Conservation (phyloP, 2,329 filamentous ascomycete species). For the Nemania sp. region DNA sequence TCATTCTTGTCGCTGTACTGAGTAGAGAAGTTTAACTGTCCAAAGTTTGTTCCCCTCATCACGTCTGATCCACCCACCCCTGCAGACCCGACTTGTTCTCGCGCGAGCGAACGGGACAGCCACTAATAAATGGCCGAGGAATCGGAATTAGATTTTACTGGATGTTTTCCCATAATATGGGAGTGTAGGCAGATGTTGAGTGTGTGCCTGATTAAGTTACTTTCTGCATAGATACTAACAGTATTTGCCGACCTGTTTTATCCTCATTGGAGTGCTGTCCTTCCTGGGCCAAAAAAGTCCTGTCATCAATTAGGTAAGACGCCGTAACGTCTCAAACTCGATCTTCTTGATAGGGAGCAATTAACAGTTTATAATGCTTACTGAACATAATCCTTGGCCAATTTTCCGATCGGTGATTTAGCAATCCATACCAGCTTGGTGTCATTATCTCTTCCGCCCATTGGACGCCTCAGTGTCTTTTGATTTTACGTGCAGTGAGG, state of each 20-base stretch:
- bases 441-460: constrained; percentile 5
- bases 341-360: not conserved
- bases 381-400: too few relatives aligned
- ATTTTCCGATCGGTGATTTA: constrained; percentile 5
- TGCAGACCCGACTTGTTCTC: constrained; percentile 23
- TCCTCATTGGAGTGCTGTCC: constrained; percentile 7
- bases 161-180: constrained; percentile 13
- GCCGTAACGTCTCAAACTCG: not conserved
- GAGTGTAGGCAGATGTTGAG: too few relatives aligned
- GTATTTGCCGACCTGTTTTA: constrained; percentile 12
- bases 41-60: constrained; percentile 29
- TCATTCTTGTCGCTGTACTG: too few relatives aligned
- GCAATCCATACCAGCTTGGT: constrained; percentile 8
- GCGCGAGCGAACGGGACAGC: constrained; percentile 23
- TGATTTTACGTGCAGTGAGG: too few relatives aligned
- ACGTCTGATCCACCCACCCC: constrained; percentile 26
- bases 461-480: not conserved
- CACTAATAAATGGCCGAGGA: constrained; percentile 23
- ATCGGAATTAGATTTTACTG: constrained; percentile 27
- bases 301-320: constrained; percentile 12
- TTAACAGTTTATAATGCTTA: not conserved
- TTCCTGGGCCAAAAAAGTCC: not conserved
- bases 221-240: constrained; percentile 22
- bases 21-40: constrained; percentile 10
- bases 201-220: too few relatives aligned